Percentiles rank a stretch among this genome's conserved stretches.
These are phyloP conservation scores for Toxoplasma gondii DNA, from an alignment of 169 alveolate genomes.

Conservation along the genomic window DNA sequence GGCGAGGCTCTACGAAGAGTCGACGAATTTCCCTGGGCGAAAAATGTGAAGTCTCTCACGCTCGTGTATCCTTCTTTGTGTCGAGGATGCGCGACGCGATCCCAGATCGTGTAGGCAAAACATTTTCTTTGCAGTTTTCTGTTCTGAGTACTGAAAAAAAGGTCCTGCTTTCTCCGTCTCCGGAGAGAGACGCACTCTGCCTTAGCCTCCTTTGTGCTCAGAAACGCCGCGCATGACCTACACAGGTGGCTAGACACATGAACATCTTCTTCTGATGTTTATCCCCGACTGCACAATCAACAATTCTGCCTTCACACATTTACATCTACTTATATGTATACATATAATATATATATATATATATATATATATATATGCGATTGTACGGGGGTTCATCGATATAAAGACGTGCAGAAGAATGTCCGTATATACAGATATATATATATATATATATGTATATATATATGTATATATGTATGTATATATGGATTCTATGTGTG, in stretches of 20 bases:
- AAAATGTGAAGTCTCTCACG: conserved; percentile 20
- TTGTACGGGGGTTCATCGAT: too few relatives aligned
- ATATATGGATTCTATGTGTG: neutral
- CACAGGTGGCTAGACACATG: too few relatives aligned
- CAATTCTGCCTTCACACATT: too few relatives aligned
- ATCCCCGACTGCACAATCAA: too few relatives aligned
- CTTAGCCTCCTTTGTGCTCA: too few relatives aligned
- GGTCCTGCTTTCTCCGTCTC: too few relatives aligned
- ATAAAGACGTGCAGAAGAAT: neutral
- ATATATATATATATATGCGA: too few relatives aligned
- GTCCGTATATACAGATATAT: neutral
- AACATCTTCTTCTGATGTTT: too few relatives aligned
- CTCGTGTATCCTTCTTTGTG: conserved; percentile 65
- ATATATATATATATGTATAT: neutral
- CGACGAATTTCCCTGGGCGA: conserved; percentile 47
- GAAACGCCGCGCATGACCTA: too few relatives aligned
- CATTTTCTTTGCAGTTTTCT: neutral
- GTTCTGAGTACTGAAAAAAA: neutral
- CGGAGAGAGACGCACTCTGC: too few relatives aligned
- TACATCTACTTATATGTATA: neutral
- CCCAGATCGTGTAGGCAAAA: conserved; percentile 50
- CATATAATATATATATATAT: too few relatives aligned
- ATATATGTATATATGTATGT: neutral
- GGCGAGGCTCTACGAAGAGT: conserved; percentile 54
- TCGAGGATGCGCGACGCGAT: conserved; percentile 62